Evolutionary conservation across 352 stramenopile species (phyloP).

Genomic region (Phytopythium oedochilum): DNA sequence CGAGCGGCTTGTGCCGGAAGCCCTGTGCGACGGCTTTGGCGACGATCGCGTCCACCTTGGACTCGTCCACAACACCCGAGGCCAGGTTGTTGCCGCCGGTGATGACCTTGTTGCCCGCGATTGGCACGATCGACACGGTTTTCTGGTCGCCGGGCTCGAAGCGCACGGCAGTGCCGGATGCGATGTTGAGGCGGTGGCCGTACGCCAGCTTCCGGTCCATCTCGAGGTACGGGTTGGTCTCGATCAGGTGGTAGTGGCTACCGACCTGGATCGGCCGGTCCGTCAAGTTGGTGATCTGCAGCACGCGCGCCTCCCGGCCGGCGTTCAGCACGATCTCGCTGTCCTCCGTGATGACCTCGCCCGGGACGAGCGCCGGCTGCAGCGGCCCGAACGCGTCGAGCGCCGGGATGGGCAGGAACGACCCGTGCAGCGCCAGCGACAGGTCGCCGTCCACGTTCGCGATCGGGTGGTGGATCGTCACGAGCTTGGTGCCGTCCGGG

Average conservation of each 20-base stretch:
- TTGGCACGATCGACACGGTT: conserved; percentile 91
- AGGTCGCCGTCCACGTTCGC: conserved; percentile 87
- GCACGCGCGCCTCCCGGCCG: conserved; percentile 55
- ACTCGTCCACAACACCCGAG: conserved; percentile 63
- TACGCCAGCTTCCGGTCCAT: conserved; percentile 92
- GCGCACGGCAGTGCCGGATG: conserved; percentile 88
- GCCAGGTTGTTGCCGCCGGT: conserved; percentile 88
- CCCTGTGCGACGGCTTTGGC: conserved; percentile 36
- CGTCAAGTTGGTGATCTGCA: conserved; percentile 94
- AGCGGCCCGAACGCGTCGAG: conserved; percentile 52
- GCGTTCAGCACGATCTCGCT: conserved; percentile 84
- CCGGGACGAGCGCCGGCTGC: conserved; percentile 22
- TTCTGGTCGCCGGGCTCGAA: conserved; percentile 97
- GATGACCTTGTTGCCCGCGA: conserved; percentile 89
- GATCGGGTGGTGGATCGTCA: conserved; percentile 95
- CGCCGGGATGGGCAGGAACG: conserved; percentile 90
- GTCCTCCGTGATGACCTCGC: conserved; percentile 58
- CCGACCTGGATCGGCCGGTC: conserved; percentile 95
- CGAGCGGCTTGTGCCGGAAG: conserved; percentile 55
- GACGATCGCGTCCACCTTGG: conserved; percentile 56
- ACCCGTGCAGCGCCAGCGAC: conserved; percentile 90
- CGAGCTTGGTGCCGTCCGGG: conserved; percentile 96
- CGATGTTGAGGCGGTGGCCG: conserved; percentile 94
- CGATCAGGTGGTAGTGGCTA: conserved; percentile 95
- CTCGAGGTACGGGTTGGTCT: conserved; percentile 93